Base-by-base conservation (phyloP, 2,329 filamentous ascomycete genomes). In the Penicillium concentricum region DNA sequence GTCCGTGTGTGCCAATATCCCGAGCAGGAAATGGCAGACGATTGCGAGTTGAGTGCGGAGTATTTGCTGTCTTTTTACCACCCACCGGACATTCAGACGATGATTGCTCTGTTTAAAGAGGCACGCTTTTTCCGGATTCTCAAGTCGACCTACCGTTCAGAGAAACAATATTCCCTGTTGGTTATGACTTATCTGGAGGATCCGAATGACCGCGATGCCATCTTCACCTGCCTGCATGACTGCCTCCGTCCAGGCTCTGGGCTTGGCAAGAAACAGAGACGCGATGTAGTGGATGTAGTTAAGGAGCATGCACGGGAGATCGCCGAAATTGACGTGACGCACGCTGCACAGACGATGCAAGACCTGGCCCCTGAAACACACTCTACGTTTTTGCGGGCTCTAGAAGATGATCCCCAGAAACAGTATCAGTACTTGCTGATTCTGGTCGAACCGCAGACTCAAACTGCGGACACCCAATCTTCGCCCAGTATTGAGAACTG, bases 11-110 rank as follows among this genome's bases (percentile, higher is more conserved):
- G 94, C 77, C 84, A 87, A 58, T 96, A 92, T 64, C 92, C 92
- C 0, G 87, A 87, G 3, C 79, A 84, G 12, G 89, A 93, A 58
- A 82, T 97, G 66, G 87, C 88, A 4, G 93, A 97, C 52, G 94
- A 99, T 74, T 95, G 93, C 43, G 92, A 99, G 74, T 83, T 99
- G n/a, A 99, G 94, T 69, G 89, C 90, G 1, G 94, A 99, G 75
- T 99, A 99, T 72, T 79, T 99, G 0, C 80, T 99, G 20, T 97
- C 95, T 0, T 86, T 94, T 5, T 97, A 97, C 70, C 92, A 94
- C 54, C 94, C 95, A 16, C 87, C 93, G 4, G 89, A 96, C 69
- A 81, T 94, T 58, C 81, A 87, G 32, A 81, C 81, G 10, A 78
- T 97, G 65, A 88, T 97, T 58, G 87, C 90, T 0, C 76, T 90